Evolutionary conservation across 306 rosid genomes (phyloP).

Genomic region (Cucumis hystrix): DNA sequence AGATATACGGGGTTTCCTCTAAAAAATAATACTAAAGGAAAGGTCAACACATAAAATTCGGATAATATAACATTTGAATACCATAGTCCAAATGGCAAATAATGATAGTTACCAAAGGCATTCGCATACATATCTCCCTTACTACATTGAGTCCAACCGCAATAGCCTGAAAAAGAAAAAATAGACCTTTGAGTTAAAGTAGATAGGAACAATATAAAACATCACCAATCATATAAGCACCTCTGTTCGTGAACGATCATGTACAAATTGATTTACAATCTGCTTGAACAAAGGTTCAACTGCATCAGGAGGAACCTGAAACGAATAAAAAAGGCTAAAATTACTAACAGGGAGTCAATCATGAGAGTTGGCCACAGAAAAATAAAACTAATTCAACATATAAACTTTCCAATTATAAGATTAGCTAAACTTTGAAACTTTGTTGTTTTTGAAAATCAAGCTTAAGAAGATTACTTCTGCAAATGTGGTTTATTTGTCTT

Average conservation of each 20-base stretch:
- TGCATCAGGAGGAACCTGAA: slow-evolving; percentile 85
- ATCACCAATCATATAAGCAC: slow-evolving; percentile 18
- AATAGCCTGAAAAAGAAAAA: slow-evolving; percentile 49
- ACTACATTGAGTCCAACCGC: slow-evolving; percentile 77
- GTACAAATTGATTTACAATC: slow-evolving; percentile 78
- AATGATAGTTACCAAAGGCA: slow-evolving; percentile 64
- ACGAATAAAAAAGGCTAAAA: neutral
- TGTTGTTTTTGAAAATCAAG: neutral
- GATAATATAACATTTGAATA: neutral
- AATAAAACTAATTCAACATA: neutral
- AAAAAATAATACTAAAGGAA: neutral
- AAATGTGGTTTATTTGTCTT: neutral
- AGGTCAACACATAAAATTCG: neutral
- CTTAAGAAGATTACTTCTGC: neutral
- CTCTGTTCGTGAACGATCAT: slow-evolving; percentile 90
- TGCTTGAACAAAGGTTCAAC: slow-evolving; percentile 73
- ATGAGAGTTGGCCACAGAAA: neutral
- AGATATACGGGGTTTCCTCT: neutral
- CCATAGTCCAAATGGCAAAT: neutral
- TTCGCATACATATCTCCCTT: slow-evolving; percentile 74
- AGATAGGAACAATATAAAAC: neutral
- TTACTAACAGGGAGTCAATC: neutral
- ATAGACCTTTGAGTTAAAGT: slow-evolving; percentile 3
- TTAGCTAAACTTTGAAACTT: neutral
- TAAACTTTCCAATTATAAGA: neutral